phyloP scores from a whole-genome alignment of 1,284 basidiomycete species.

The Cutaneotrichosporon dermatis region DNA sequence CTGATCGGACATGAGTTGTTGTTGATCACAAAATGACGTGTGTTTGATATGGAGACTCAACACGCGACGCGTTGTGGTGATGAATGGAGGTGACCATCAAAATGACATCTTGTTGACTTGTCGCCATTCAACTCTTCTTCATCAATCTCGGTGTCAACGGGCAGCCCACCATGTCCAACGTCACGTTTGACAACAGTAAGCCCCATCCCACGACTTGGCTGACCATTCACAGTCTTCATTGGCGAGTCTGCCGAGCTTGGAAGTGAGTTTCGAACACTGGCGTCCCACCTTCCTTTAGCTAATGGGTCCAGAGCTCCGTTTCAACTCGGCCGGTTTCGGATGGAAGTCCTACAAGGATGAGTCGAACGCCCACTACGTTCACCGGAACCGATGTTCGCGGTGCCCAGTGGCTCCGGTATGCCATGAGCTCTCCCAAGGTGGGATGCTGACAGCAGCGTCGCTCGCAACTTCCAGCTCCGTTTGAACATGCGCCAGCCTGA shows the following conservation, averaged over 20 bases:
- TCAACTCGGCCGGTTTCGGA: constrained; percentile 81
- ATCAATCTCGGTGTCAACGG: neutral
- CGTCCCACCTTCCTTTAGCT: no score
- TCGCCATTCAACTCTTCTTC: neutral
- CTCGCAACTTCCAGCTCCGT: constrained; percentile 83
- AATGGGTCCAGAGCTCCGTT: constrained; percentile 66
- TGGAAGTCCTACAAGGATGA: constrained; percentile 70
- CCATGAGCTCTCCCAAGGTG: neutral
- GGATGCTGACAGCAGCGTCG: constrained; percentile 57
- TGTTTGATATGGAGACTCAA: no score
- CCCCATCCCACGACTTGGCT: neutral
- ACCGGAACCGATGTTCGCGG: constrained; percentile 73
- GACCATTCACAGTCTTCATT: constrained; percentile 58
- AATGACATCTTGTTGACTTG: no score
- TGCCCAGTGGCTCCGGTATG: constrained; percentile 71
- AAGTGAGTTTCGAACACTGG: constrained; percentile 57
- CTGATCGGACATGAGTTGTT: no score
- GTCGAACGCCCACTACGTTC: constrained; percentile 57
- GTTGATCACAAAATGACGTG: no score
- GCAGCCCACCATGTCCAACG: constrained; percentile 33
- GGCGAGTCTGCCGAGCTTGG: constrained; percentile 68
- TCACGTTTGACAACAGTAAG: constrained; percentile 44
- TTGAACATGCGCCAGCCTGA: constrained; percentile 62
- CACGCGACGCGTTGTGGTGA: no score
- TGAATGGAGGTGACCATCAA: no score